phyloP scores from a whole-genome alignment of 2,329 filamentous ascomycete genomes.

The Fusarium sororula region DNA sequence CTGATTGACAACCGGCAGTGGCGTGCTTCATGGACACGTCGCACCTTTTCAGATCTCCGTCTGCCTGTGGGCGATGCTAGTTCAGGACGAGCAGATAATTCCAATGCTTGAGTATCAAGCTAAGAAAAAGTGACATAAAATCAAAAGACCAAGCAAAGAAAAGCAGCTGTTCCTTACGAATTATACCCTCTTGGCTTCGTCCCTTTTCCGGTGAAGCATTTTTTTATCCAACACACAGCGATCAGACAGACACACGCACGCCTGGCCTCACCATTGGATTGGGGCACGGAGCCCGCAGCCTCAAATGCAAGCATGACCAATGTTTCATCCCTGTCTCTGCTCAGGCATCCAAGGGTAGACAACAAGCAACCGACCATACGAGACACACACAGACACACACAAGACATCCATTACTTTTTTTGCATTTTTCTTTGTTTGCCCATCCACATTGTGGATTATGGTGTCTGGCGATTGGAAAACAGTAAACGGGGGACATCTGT shows the following conservation, averaged over 20 bases:
- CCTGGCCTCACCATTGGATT: constrained; percentile 14
- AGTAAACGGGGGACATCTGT: constrained; percentile 22
- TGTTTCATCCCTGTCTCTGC: constrained; percentile 16
- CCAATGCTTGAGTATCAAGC: constrained; percentile 10
- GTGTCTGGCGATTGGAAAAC: constrained; percentile 37
- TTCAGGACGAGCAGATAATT: constrained; percentile 35
- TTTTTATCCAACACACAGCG: constrained; percentile 1
- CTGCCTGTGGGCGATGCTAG: constrained; percentile 50
- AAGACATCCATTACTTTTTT: neutral
- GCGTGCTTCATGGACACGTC: constrained; percentile 33
- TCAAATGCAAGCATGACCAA: constrained; percentile 28
- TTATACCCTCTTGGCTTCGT: constrained; percentile 36
- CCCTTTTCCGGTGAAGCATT: constrained; percentile 7
- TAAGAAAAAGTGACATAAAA: neutral
- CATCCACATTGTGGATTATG: constrained; percentile 26
- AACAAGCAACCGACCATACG: neutral
- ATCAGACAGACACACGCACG: constrained; percentile 1
- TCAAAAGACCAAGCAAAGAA: constrained; percentile 8
- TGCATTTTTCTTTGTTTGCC: constrained; percentile 10
- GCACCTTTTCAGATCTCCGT: constrained; percentile 49
- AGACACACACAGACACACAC: neutral
- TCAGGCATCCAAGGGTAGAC: neutral
- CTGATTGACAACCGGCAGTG: constrained; percentile 24
- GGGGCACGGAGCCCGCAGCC: constrained; percentile 30
- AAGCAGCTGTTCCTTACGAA: constrained; percentile 23